Evolutionary conservation across 192 early-diverging fungal genomes (phyloP).

Genomic region (Glomus cerebriforme): DNA sequence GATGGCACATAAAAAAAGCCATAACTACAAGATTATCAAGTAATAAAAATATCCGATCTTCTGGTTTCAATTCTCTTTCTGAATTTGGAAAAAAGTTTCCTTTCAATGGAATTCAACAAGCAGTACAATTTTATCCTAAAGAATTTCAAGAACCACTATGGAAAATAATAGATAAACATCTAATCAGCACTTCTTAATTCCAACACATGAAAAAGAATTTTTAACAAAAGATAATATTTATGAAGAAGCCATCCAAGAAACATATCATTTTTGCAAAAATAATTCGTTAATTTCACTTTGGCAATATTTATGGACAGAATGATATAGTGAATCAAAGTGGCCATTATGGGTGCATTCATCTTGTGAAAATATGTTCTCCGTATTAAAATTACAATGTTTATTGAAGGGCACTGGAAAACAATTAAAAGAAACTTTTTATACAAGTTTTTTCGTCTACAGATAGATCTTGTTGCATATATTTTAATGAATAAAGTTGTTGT

Average conservation of each 20-base stretch:
- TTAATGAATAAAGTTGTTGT: background rate
- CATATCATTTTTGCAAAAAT: background rate
- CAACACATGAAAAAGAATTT: background rate
- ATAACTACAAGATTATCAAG: conserved; percentile 4
- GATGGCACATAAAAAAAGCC: background rate
- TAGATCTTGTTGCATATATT: no score
- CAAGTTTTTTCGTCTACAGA: background rate
- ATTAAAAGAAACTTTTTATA: conserved; percentile 15
- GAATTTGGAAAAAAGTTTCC: conserved; percentile 10
- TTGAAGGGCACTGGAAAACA: background rate
- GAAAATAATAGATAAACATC: conserved; percentile 9
- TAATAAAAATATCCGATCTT: conserved; percentile 9
- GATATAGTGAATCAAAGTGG: background rate
- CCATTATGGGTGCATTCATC: background rate
- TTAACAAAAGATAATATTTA: background rate
- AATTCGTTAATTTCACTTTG: no score
- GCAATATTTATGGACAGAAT: background rate
- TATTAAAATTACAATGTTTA: conserved; percentile 11
- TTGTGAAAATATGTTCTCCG: background rate
- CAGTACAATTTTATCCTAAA: background rate
- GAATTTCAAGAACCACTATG: background rate
- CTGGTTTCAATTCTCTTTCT: background rate
- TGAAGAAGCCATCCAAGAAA: background rate
- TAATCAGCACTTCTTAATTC: background rate
- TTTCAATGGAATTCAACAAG: conserved; percentile 5